Evolutionary conservation across 2,329 filamentous ascomycete species (phyloP), one percentile per base, ranked within the genome.

Genomic region (Fusarium sp.): DNA sequence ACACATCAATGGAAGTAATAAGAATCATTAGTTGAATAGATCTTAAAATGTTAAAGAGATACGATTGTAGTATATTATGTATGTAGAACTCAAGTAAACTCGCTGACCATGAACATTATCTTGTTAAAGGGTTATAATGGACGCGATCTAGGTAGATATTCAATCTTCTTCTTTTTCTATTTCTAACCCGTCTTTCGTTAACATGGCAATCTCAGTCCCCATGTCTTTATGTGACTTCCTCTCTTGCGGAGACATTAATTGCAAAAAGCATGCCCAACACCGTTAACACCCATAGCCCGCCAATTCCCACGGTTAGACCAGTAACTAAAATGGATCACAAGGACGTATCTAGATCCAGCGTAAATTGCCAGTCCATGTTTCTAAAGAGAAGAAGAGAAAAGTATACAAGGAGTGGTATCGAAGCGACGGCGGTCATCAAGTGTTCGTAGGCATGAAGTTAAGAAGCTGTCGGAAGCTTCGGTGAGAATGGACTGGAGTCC

Each of bases 401-500:
- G 63, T 66, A 65, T 63, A 61, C 63, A 68, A 70, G 55, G 73
- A 72, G 69, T 75, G 73, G 73, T 75, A 75, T 75, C 73, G 74
- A 69, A 64, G 59, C 49, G 52, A 55, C 51, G 60, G 50, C 44
- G 58, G 60, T 58, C 58, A 71, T 75, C 60, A 65, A 66, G 68
- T 62, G 46, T 69, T 71, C 64, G 40, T 72, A 63, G 71, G 59
- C 53, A 50, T 61, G 51, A 64, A 59, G 63, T 59, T 52, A 47
- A 56, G 46, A 50, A 57, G 66, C 52, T 64, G 42, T 34, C 53
- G 30, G 18, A 27, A 61, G 59, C 63, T 62, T 65, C 45, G 25
- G 54, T 53, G 27, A 45, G 20, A 59, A 52, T 40, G 38, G 47
- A 68, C 46, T 45, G 38, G 50, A 51, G 54, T 54, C 47, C 44